Conservation (phyloP, 306 rosid species). For the Alnus glutinosa region DNA sequence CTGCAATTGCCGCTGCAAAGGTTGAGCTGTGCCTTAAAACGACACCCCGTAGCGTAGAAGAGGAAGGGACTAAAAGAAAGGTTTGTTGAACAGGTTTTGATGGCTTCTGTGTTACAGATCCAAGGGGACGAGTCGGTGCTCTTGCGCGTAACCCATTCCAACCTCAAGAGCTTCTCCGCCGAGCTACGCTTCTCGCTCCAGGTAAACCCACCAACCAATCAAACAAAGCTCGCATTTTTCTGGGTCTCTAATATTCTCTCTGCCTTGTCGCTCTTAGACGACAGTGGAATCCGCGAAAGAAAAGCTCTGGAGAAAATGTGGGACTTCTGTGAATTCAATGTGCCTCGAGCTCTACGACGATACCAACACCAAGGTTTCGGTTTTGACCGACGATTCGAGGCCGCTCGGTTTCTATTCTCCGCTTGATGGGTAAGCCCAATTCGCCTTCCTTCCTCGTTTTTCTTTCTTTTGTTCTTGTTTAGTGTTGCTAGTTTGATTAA, state of each 20-base stretch:
- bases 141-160: slow-evolving; percentile 69
- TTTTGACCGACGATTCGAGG: slow-evolving; percentile 57
- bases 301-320: slow-evolving; percentile 81
- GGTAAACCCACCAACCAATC: slow-evolving; percentile 31
- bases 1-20: too few species aligned
- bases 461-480: not conserved
- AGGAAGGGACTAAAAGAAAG: not conserved
- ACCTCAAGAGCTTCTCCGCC: slow-evolving; percentile 66
- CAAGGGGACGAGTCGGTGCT: slow-evolving; percentile 64
- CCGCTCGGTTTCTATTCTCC: slow-evolving; percentile 83
- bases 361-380: slow-evolving; percentile 53
- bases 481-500: not conserved
- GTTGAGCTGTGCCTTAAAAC: too few species aligned
- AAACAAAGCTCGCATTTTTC: not conserved
- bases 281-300: slow-evolving; percentile 75
- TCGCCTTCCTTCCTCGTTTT: not conserved
- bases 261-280: slow-evolving; percentile 29
- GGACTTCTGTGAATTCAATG: slow-evolving; percentile 78
- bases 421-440: slow-evolving; percentile 57
- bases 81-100: slow-evolving; percentile 6
- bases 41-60: not conserved
- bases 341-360: slow-evolving; percentile 73
- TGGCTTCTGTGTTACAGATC: slow-evolving; percentile 65
- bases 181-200: slow-evolving; percentile 73
- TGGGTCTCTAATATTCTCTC: not conserved